phyloP scores from a whole-genome alignment of 257 asterid species.

The Penstemon newberryi region DNA sequence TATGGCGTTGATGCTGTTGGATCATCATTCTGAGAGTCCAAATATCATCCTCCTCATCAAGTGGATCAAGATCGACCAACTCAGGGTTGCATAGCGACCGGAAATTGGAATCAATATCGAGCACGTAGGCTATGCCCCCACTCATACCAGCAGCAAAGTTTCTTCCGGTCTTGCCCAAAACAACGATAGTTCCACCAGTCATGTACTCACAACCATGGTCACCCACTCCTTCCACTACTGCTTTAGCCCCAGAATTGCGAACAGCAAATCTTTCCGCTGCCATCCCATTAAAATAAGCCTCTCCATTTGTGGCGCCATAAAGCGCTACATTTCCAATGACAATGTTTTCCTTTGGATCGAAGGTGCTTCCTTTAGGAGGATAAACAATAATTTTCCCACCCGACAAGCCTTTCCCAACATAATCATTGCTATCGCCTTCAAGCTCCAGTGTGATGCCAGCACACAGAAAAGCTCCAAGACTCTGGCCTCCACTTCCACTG shows the following conservation, averaged over 20 bases:
- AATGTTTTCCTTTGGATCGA: constrained; percentile 91
- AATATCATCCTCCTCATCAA: constrained; percentile 85
- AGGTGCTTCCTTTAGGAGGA: constrained; percentile 85
- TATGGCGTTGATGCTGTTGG: constrained; percentile 96
- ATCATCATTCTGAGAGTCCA: constrained; percentile 84
- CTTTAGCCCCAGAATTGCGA: constrained; percentile 92
- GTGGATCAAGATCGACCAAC: constrained; percentile 92
- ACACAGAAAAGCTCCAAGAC: constrained; percentile 97
- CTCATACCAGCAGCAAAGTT: constrained; percentile 99
- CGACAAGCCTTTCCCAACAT: constrained; percentile 96
- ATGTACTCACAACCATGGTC: constrained; percentile 99
- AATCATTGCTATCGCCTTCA: constrained; percentile 99
- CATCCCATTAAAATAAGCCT: constrained; percentile 99
- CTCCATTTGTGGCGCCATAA: constrained; percentile 92
- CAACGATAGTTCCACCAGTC: constrained; percentile 97
- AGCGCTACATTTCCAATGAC: constrained; percentile 98
- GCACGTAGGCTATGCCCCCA: constrained; percentile 94
- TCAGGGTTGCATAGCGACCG: constrained; percentile 78
- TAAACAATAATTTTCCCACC: constrained; percentile 90
- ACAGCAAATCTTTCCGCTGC: constrained; percentile 99
- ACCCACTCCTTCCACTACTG: constrained; percentile 99
- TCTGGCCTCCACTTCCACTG: constrained; percentile 96
- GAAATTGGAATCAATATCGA: constrained; percentile 71
- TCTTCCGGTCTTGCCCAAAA: constrained; percentile 89
- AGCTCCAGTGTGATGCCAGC: constrained; percentile 94